These are phyloP conservation scores for Trametes sp. DNA, from an alignment of 1,284 basidiomycete species.

Conservation along the genomic window DNA sequence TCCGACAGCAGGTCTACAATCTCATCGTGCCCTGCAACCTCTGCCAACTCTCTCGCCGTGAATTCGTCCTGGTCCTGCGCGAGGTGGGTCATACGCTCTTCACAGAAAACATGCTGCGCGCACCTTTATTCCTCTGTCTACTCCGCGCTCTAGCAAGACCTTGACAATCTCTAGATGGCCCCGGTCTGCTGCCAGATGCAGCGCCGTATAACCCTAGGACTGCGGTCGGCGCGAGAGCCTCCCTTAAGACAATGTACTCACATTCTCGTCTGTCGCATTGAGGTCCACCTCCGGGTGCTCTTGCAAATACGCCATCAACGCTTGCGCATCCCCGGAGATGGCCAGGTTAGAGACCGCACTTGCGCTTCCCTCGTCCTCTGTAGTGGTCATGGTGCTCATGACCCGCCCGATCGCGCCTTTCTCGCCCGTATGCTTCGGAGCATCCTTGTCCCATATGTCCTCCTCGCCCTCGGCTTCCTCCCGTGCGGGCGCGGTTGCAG, in stretches of 20 bases:
- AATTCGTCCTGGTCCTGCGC: constrained; percentile 76
- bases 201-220: constrained; percentile 80
- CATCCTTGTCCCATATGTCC: constrained; percentile 37
- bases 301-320: constrained; percentile 56
- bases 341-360: constrained; percentile 70
- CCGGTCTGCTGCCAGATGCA: constrained; percentile 88
- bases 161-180: constrained; percentile 68
- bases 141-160: constrained; percentile 71
- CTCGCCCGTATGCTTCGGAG: constrained; percentile 35
- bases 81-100: background rate
- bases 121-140: constrained; percentile 70
- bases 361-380: constrained; percentile 47
- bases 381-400: constrained; percentile 67
- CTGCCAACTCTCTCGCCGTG: constrained; percentile 70
- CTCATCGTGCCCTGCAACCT: constrained; percentile 68
- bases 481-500: constrained; percentile 14
- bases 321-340: constrained; percentile 60
- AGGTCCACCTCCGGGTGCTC: constrained; percentile 48
- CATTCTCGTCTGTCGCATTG: constrained; percentile 68
- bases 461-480: constrained; percentile 29
- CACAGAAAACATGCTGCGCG: constrained; percentile 17
- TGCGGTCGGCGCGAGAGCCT: background rate
- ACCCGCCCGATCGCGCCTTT: constrained; percentile 62
- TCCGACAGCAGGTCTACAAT: constrained; percentile 58
- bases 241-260: constrained; percentile 45